Percentiles rank a stretch among this genome's conserved stretches.
phyloP scores from a whole-genome alignment of 2,329 filamentous ascomycete genomes.

The Pseudocercospora fijiensis region DNA sequence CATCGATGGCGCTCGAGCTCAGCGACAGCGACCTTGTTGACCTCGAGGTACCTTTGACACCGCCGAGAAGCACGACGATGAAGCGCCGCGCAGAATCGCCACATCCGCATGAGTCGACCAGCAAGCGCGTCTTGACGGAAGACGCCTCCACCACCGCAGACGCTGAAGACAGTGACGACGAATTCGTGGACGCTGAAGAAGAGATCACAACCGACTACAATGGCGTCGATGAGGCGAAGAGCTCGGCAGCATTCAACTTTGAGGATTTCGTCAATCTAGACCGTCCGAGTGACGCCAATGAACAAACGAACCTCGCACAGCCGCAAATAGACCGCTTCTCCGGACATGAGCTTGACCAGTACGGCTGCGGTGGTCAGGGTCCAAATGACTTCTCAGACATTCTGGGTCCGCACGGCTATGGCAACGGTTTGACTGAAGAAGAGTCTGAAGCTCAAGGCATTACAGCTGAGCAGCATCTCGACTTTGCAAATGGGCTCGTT shows the following conservation, averaged over 20 bases:
- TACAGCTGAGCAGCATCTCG: slow-evolving; percentile 4
- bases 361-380: neutral
- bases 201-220: slow-evolving; percentile 9
- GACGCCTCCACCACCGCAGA: neutral
- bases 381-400: neutral
- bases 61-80: neutral
- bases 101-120: slow-evolving; percentile 4
- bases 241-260: neutral
- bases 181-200: slow-evolving; percentile 27
- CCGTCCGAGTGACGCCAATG: neutral
- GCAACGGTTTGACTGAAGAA: slow-evolving; percentile 1
- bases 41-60: neutral
- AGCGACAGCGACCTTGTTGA: neutral
- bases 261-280: neutral
- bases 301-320: neutral
- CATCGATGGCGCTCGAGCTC: neutral
- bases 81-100: slow-evolving; percentile 13
- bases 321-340: neutral
- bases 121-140: slow-evolving; percentile 7
- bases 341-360: neutral
- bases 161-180: slow-evolving; percentile 20
- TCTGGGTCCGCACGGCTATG: neutral
- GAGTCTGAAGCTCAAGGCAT: neutral
- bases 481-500: neutral
- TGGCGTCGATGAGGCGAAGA: neutral